Percentiles rank a stretch among this genome's conserved stretches.
phyloP scores from a whole-genome alignment of 805 yeast genomes.

The Saccharomycopsis oosterbeekiorum region DNA sequence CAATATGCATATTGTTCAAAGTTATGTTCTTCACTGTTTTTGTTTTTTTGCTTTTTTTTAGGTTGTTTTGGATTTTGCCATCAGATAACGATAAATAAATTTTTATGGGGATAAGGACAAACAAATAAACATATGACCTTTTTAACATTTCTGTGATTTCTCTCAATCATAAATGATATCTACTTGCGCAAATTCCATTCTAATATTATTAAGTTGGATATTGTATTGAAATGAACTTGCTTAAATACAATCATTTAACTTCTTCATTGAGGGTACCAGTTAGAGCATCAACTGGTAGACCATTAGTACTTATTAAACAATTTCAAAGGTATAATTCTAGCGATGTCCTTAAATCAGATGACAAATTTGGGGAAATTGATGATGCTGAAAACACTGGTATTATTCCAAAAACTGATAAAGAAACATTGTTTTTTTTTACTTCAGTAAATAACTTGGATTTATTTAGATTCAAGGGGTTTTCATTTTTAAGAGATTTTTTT shows the following conservation, averaged over 20 bases:
- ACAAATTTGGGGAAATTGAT: conserved; percentile 45
- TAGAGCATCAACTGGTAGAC: not conserved
- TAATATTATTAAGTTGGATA: too few relatives aligned
- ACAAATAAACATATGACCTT: too few relatives aligned
- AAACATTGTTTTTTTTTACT: conserved; percentile 47
- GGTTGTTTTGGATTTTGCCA: not conserved
- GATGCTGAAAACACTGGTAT: conserved; percentile 50
- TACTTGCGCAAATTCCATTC: too few relatives aligned
- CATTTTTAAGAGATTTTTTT: not conserved
- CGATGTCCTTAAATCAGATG: conserved; percentile 28
- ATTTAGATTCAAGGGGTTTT: not conserved
- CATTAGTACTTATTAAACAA: not conserved
- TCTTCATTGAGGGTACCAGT: not conserved
- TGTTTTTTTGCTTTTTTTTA: not conserved
- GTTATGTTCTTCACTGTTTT: not conserved
- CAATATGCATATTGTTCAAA: not conserved
- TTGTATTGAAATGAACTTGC: not conserved
- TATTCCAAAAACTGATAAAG: conserved; percentile 38
- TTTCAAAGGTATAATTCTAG: conserved; percentile 5
- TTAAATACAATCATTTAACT: not conserved
- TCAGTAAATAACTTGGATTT: conserved; percentile 32
- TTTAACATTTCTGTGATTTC: too few relatives aligned
- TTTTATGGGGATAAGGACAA: not conserved
- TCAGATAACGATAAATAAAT: not conserved
- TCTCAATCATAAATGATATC: too few relatives aligned